phyloP scores from a whole-genome alignment of 2,329 filamentous ascomycete species.

The Corinectria fuckeliana region DNA sequence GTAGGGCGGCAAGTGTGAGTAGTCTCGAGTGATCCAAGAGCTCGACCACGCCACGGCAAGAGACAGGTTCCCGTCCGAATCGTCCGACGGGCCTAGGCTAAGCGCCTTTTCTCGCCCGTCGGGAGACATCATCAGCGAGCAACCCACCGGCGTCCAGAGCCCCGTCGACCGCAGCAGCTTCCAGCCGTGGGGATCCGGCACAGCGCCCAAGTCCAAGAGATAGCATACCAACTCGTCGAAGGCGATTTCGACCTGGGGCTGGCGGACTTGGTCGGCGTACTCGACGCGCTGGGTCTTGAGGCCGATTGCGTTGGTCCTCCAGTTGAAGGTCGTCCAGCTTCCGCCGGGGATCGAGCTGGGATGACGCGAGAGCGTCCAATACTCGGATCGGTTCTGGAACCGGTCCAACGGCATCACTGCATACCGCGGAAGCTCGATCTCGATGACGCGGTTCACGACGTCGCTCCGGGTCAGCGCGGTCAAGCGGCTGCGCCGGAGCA shows the following conservation, averaged over 20 bases:
- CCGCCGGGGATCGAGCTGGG: constrained; percentile 64
- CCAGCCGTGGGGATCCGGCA: constrained; percentile 66
- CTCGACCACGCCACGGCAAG: constrained; percentile 63
- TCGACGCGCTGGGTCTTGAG: constrained; percentile 68
- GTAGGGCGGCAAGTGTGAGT: constrained; percentile 62
- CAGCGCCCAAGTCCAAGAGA: constrained; percentile 67
- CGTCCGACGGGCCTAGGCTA: constrained; percentile 61
- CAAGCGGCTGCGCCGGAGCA: constrained; percentile 62
- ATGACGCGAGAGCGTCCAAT: constrained; percentile 62
- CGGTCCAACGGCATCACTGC: constrained; percentile 67
- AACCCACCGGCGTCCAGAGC: constrained; percentile 66
- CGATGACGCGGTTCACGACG: constrained; percentile 69
- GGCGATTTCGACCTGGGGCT: constrained; percentile 58
- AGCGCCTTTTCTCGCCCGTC: constrained; percentile 57
- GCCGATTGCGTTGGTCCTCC: constrained; percentile 68
- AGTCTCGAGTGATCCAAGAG: constrained; percentile 59
- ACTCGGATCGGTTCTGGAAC: constrained; percentile 57
- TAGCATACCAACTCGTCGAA: constrained; percentile 69
- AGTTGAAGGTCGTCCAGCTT: constrained; percentile 70
- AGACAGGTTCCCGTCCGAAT: constrained; percentile 66
- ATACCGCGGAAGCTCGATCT: constrained; percentile 70
- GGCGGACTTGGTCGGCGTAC: constrained; percentile 63
- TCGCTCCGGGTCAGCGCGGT: constrained; percentile 67
- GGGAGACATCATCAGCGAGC: constrained; percentile 60
- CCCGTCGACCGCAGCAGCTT: constrained; percentile 62